These are phyloP conservation scores for Musa beccarii DNA, from an alignment of 176 grass and related monocot genomes.

Conservation along the genomic window DNA sequence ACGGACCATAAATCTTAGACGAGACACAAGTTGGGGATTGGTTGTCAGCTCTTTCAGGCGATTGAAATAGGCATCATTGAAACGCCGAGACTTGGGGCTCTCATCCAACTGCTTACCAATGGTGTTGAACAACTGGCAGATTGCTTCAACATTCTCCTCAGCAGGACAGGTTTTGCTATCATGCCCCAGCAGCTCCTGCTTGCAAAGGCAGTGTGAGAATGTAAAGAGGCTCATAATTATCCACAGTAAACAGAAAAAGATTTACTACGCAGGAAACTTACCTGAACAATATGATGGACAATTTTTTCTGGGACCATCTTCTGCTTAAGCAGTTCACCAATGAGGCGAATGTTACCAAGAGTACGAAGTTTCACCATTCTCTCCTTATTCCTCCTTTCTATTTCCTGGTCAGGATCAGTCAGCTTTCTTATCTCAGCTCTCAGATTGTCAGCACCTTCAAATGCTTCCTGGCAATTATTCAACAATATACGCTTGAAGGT, in stretches of 20 bases:
- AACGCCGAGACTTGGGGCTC: constrained; percentile 30
- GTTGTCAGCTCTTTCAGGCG: constrained; percentile 36
- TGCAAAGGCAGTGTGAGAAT: not conserved
- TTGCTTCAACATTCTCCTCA: constrained; percentile 56
- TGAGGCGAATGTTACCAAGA: constrained; percentile 21
- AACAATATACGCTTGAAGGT: constrained; percentile 43
- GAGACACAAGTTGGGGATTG: constrained; percentile 30
- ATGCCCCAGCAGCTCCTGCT: constrained; percentile 7
- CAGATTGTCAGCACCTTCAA: constrained; percentile 44
- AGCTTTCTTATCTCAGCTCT: constrained; percentile 27
- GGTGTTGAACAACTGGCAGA: constrained; percentile 53
- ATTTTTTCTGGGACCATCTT: constrained; percentile 19
- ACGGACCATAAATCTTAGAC: constrained; percentile 45
- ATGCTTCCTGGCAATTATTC: constrained; percentile 43
- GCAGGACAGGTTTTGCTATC: constrained; percentile 34
- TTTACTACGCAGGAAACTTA: not conserved
- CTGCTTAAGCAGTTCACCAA: constrained; percentile 19
- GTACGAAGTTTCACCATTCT: constrained; percentile 16
- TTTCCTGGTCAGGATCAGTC: constrained; percentile 34
- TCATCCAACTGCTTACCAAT: constrained; percentile 55
- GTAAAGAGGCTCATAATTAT: not conserved
- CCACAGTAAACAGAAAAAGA: not conserved
- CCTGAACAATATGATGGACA: constrained; percentile 24
- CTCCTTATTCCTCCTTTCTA: constrained; percentile 33
- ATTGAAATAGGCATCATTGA: constrained; percentile 47